These are phyloP conservation scores for Lumnitzera littorea DNA, from an alignment of 345 rosid species.

Conservation along the genomic window DNA sequence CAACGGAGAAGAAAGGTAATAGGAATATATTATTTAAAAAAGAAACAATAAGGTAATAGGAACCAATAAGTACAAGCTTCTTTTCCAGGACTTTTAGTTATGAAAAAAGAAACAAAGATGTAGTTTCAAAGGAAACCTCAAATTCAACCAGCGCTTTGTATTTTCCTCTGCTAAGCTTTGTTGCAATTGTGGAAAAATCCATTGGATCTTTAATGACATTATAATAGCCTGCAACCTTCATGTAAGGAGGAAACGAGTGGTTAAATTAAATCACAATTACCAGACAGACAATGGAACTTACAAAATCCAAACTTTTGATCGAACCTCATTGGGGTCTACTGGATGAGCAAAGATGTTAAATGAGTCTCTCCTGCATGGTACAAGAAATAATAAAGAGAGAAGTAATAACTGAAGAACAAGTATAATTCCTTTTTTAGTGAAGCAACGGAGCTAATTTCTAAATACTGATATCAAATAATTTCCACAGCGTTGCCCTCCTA, in stretches of 20 bases:
- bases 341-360: constrained; percentile 18
- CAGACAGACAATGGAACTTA: neutral
- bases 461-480: too few relatives aligned
- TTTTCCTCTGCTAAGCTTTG: constrained; percentile 19
- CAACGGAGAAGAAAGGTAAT: too few relatives aligned
- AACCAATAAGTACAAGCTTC: too few relatives aligned
- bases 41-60: too few relatives aligned
- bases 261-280: constrained; percentile 1
- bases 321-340: constrained; percentile 22
- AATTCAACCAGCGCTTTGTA: constrained; percentile 18
- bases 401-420: constrained; percentile 1
- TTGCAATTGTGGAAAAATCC: constrained; percentile 25
- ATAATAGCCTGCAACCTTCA: constrained; percentile 22
- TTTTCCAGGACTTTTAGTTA: neutral
- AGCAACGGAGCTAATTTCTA: neutral
- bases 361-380: constrained; percentile 21
- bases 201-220: constrained; percentile 25
- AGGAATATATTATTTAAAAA: too few relatives aligned
- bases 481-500: too few relatives aligned
- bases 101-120: too few relatives aligned
- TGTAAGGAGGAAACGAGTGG: constrained; percentile 3
- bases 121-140: constrained; percentile 19
- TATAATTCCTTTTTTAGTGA: neutral
- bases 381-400: neutral
- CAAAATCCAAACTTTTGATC: constrained; percentile 4